phyloP scores from a whole-genome alignment of 331 rosid genomes.

The Pyracantha coccinea region DNA sequence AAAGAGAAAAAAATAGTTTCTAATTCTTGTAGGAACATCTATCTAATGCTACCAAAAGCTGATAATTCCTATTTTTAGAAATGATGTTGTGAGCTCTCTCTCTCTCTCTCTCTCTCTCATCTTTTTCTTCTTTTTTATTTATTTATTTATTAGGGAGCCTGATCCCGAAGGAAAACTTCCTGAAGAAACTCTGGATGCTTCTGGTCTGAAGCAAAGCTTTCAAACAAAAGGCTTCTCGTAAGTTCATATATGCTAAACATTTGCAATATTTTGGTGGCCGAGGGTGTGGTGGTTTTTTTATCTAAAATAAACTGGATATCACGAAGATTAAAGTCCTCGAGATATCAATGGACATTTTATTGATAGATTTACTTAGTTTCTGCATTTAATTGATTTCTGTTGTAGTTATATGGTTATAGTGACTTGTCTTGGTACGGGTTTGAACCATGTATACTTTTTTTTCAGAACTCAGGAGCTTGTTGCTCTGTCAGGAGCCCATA shows the following conservation, averaged over 20 bases:
- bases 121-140: background rate
- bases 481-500: slow-evolving; percentile 96
- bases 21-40: background rate
- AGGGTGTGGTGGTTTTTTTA: background rate
- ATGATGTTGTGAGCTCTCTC: background rate
- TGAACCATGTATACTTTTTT: slow-evolving; percentile 6
- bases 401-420: background rate
- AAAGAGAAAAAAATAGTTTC: background rate
- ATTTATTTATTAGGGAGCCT: slow-evolving; percentile 37
- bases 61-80: background rate
- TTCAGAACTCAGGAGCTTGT: slow-evolving; percentile 83
- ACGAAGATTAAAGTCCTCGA: background rate
- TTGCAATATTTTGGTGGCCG: background rate
- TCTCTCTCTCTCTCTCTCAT: background rate
- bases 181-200: slow-evolving; percentile 71
- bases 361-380: background rate
- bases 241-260: slow-evolving; percentile 28
- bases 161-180: slow-evolving; percentile 95
- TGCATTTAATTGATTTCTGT: background rate
- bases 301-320: background rate
- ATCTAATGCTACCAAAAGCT: background rate
- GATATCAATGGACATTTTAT: background rate
- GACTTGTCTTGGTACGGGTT: background rate
- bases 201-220: slow-evolving; percentile 67
- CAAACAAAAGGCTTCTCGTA: slow-evolving; percentile 77